These are phyloP conservation scores for Metschnikowia proteae DNA, from an alignment of 805 yeast species.

Conservation along the genomic window DNA sequence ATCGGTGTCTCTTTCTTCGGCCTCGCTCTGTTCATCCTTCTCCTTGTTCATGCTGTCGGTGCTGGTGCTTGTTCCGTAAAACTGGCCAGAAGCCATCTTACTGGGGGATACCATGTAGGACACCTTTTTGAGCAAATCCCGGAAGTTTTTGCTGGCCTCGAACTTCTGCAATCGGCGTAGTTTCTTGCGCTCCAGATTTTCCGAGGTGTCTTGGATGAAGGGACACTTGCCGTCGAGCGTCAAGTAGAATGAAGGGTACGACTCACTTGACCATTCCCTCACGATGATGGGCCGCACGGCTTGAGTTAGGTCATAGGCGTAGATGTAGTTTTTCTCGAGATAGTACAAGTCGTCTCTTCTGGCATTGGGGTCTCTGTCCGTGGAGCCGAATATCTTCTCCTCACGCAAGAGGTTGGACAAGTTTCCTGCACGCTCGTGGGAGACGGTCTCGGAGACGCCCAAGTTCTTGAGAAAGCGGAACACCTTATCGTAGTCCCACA, in stretches of 20 bases:
- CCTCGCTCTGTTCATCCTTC: neutral
- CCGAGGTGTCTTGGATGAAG: slow-evolving; percentile 60
- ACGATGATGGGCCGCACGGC: slow-evolving; percentile 74
- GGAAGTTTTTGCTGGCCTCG: slow-evolving; percentile 40
- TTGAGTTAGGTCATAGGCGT: slow-evolving; percentile 77
- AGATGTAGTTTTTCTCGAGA: slow-evolving; percentile 66
- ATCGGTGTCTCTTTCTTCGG: slow-evolving; percentile 10
- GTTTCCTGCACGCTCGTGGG: slow-evolving; percentile 20
- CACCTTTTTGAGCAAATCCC: slow-evolving; percentile 35
- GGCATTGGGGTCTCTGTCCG: slow-evolving; percentile 84
- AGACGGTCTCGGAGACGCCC: slow-evolving; percentile 27
- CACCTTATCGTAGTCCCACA: slow-evolving; percentile 87
- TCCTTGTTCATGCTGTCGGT: slow-evolving; percentile 12
- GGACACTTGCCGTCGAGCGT: slow-evolving; percentile 79
- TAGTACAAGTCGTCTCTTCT: slow-evolving; percentile 80
- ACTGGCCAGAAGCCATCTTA: neutral
- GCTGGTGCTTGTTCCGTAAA: slow-evolving; percentile 13
- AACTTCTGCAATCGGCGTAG: slow-evolving; percentile 37
- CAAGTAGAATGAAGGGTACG: slow-evolving; percentile 53
- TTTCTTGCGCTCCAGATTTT: slow-evolving; percentile 39
- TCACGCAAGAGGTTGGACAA: slow-evolving; percentile 61
- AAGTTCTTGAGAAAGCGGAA: slow-evolving; percentile 70
- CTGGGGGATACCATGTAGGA: slow-evolving; percentile 31
- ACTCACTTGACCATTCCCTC: slow-evolving; percentile 68
- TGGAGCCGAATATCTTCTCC: slow-evolving; percentile 82